Conservation (phyloP, 306 rosid genomes). For the Leucaena leucocephala region DNA sequence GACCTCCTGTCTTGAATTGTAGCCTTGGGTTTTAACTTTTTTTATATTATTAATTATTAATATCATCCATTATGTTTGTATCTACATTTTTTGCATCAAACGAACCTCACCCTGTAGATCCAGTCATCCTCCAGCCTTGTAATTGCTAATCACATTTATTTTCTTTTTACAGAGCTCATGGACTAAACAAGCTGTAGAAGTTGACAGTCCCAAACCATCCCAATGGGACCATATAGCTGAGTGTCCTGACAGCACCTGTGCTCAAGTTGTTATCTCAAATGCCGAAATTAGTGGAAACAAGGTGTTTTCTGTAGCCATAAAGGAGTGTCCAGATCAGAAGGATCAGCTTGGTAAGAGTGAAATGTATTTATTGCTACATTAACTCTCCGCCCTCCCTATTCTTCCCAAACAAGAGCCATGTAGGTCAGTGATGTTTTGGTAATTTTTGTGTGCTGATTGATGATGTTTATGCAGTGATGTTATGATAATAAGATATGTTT, state of each 20-base stretch:
- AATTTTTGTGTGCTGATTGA: constrained; percentile 12
- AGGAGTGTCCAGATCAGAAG: constrained; percentile 51
- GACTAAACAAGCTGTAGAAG: constrained; percentile 83
- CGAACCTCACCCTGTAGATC: constrained; percentile 1
- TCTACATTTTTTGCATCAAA: constrained; percentile 9
- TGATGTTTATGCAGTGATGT: constrained; percentile 7
- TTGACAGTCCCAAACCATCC: constrained; percentile 74
- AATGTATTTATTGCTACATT: constrained; percentile 12
- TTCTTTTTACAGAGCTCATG: constrained; percentile 80
- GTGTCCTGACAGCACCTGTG: constrained; percentile 83
- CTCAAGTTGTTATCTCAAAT: constrained; percentile 75
- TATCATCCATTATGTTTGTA: constrained; percentile 23
- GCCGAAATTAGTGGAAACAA: constrained; percentile 54
- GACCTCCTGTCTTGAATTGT: constrained; percentile 18
- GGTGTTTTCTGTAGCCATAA: constrained; percentile 45
- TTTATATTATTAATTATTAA: constrained; percentile 13
- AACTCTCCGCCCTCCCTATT: not conserved
- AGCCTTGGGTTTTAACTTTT: constrained; percentile 5
- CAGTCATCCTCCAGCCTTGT: not conserved
- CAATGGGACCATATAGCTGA: constrained; percentile 58
- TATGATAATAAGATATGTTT: constrained; percentile 21
- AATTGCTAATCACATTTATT: constrained; percentile 21
- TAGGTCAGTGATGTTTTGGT: constrained; percentile 11
- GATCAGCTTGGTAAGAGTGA: constrained; percentile 58
- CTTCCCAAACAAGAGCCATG: not conserved